These are phyloP conservation scores for Globisporangium lucens DNA, from an alignment of 352 stramenopile genomes.

Conservation along the genomic window DNA sequence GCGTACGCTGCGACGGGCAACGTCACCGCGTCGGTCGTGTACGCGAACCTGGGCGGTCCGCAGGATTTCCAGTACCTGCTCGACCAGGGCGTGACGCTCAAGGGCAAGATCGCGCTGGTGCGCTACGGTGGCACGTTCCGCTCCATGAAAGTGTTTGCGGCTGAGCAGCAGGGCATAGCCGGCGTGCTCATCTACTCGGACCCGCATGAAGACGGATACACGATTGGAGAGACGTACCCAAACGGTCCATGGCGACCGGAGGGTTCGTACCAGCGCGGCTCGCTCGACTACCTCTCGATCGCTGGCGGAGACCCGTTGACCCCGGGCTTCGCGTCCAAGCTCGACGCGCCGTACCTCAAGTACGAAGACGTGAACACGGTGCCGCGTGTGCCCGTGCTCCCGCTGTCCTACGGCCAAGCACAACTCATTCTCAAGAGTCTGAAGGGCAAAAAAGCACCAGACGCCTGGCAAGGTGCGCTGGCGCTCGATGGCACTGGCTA, in stretches of 20 bases:
- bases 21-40: conserved; percentile 73
- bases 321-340: conserved; percentile 43
- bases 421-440: conserved; percentile 68
- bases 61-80: conserved; percentile 81
- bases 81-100: conserved; percentile 57
- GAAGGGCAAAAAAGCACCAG: conserved; percentile 48
- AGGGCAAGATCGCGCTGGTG: conserved; percentile 80
- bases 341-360: conserved; percentile 33
- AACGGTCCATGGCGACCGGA: conserved; percentile 76
- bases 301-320: conserved; percentile 67
- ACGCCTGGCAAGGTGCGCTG: conserved; percentile 61
- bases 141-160: conserved; percentile 83
- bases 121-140: conserved; percentile 80
- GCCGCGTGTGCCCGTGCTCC: conserved; percentile 60
- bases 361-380: conserved; percentile 54
- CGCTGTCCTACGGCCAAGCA: conserved; percentile 83
- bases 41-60: conserved; percentile 85
- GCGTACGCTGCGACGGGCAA: conserved; percentile 80
- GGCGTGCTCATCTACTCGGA: conserved; percentile 90
- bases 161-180: conserved; percentile 67
- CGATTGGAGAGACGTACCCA: conserved; percentile 63
- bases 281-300: conserved; percentile 79
- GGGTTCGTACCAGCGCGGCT: conserved; percentile 83
- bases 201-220: conserved; percentile 80
- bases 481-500: conserved; percentile 55